These are phyloP conservation scores for Periglandula ipomoeae DNA, from an alignment of 2,329 filamentous ascomycete genomes.

Conservation along the genomic window DNA sequence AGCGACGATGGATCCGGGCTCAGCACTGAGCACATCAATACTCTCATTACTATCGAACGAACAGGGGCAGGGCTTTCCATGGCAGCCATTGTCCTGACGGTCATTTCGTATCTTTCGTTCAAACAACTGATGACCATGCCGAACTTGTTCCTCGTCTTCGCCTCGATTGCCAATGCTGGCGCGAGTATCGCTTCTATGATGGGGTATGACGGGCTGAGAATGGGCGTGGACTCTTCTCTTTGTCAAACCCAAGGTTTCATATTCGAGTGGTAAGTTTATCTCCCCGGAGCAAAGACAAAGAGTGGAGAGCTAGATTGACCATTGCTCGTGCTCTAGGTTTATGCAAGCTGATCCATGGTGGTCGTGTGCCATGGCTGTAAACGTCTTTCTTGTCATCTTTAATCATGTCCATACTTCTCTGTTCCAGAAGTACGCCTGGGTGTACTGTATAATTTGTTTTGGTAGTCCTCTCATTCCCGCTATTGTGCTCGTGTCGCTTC, in stretches of 20 bases:
- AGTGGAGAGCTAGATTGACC: background rate
- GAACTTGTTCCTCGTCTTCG: conserved; percentile 38
- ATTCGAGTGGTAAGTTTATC: conserved; percentile 52
- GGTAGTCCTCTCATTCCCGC: conserved; percentile 60
- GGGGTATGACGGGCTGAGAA: conserved; percentile 52
- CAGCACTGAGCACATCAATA: conserved; percentile 27
- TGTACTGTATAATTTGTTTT: conserved; percentile 61
- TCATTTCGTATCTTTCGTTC: conserved; percentile 39
- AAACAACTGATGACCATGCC: conserved; percentile 46
- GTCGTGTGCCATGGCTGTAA: conserved; percentile 74
- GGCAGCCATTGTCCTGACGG: conserved; percentile 38
- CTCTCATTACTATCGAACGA: conserved; percentile 42
- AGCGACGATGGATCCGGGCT: conserved; percentile 16
- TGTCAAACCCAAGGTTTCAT: conserved; percentile 54
- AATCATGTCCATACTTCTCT: conserved; percentile 47
- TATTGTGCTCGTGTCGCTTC: conserved; percentile 54
- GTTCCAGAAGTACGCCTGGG: conserved; percentile 60
- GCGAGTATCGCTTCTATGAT: conserved; percentile 60
- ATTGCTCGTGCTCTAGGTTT: conserved; percentile 42
- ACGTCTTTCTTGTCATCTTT: conserved; percentile 64
- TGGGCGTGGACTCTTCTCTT: conserved; percentile 44
- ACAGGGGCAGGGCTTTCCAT: conserved; percentile 45
- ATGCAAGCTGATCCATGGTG: conserved; percentile 68
- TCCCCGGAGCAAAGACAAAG: background rate
- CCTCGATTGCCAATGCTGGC: conserved; percentile 34